Evolutionary conservation across 2,329 filamentous ascomycete species (phyloP).

Genomic region (Venturiaceae sp.): DNA sequence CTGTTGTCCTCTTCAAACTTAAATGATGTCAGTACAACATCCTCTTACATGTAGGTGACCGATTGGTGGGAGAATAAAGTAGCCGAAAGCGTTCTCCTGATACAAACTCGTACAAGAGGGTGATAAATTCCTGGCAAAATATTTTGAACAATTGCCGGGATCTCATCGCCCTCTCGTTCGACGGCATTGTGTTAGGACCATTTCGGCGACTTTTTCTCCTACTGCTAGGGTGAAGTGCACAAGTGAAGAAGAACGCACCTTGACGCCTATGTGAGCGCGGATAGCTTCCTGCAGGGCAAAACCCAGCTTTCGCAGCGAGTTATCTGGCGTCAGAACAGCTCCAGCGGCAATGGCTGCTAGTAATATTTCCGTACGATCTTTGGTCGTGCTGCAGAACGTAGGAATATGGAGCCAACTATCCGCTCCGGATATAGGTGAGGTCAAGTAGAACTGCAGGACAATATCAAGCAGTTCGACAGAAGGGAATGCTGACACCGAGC

Average conservation of each 20-base stretch:
- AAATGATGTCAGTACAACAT: background rate
- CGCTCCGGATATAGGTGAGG: slow-evolving; percentile 45
- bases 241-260: background rate
- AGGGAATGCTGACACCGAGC: slow-evolving; percentile 52
- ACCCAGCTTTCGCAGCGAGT: slow-evolving; percentile 51
- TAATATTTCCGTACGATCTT: slow-evolving; percentile 47
- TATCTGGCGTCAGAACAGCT: slow-evolving; percentile 47
- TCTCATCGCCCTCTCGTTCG: no score
- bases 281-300: slow-evolving; percentile 40
- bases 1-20: slow-evolving; percentile 40
- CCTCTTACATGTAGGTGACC: no score
- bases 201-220: no score
- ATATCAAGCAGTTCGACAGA: slow-evolving; percentile 51
- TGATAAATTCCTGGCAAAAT: no score
- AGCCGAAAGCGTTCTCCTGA: no score
- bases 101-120: no score
- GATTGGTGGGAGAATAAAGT: no score
- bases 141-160: no score
- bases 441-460: slow-evolving; percentile 51
- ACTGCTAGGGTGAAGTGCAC: no score
- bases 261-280: slow-evolving; percentile 18
- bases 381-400: slow-evolving; percentile 45
- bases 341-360: slow-evolving; percentile 52
- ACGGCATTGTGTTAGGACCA: no score
- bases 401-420: slow-evolving; percentile 54